Conservation (phyloP, 495 filamentous ascomycete species). For the Aspergillus incahuasiensis region DNA sequence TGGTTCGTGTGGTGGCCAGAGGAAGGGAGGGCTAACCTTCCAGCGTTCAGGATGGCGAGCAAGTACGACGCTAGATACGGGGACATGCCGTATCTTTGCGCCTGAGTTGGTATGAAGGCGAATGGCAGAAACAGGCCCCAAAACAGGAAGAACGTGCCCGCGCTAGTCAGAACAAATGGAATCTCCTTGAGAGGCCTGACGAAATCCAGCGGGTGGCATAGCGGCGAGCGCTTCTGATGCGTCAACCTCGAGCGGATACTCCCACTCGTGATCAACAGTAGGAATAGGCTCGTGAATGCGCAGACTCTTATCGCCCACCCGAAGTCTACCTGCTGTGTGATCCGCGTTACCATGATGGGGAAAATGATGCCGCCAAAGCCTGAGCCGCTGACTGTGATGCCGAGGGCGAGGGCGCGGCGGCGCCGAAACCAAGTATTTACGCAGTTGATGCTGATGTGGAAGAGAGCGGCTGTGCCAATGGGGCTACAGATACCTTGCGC, state of each 20-base stretch:
- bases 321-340: conserved; percentile 35
- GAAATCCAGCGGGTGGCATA: conserved; percentile 17
- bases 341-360: conserved; percentile 32
- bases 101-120: conserved; percentile 25
- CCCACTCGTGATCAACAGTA: conserved; percentile 28
- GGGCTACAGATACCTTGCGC: conserved; percentile 39
- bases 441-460: conserved; percentile 20
- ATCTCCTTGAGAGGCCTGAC: conserved; percentile 52
- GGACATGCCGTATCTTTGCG: conserved; percentile 26
- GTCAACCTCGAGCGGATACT: conserved; percentile 28
- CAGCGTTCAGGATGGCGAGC: conserved; percentile 29
- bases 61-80: conserved; percentile 23
- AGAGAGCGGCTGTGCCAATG: conserved; percentile 26
- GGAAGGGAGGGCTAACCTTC: conserved; percentile 19
- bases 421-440: conserved; percentile 50
- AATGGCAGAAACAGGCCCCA: conserved; percentile 35
- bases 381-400: conserved; percentile 46
- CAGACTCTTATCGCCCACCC: conserved; percentile 38
- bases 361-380: conserved; percentile 53
- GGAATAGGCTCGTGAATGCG: conserved; percentile 35
- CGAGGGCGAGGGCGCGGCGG: conserved; percentile 48
- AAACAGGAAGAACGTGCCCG: conserved; percentile 23
- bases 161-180: conserved; percentile 48
- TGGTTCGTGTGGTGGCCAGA: no score
- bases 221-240: conserved; percentile 15